Base-by-base conservation (phyloP, 192 early-diverging fungal genomes). In the Gamsiella multidivaricata region DNA sequence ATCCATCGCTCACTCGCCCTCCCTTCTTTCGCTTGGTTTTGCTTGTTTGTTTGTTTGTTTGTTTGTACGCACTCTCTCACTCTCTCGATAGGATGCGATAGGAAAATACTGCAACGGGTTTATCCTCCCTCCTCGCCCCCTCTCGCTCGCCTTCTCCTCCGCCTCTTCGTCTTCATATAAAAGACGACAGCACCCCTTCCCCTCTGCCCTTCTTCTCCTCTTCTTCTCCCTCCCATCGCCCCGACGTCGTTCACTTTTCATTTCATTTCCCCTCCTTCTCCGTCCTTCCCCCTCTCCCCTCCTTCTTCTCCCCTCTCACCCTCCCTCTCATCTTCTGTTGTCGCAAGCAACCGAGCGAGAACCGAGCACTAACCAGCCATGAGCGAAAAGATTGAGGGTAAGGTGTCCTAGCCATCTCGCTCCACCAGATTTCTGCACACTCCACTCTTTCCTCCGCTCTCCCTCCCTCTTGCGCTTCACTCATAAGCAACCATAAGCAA, bases 341-440 rank as follows among this genome's bases (percentile, higher is more conserved):
- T 20, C n/a, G 52, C 39, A 69, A 59, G 57, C 55, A 42, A 53
- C 33, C 15, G 39, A 29, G 58, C 33, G 45, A 51, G 31, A 36
- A 36, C 3, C 31, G 14, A 11, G 5, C 14, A 28, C 56, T 3
- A 49, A 22, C 25, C 43, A 51, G 20, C 31, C 52, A 71, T 71
- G 69, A 54, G 52, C 53, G 69, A 71, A 71, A 71, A 71, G 60
- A 71, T 71, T 49, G 69, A 71, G 61, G 69, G 69, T 71, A 71
- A 29, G 42, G 0, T 25, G 0, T 28, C 28, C 8, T 11, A 12
- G n/a, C n/a, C n/a, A n/a, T n/a, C n/a, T n/a, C n/a, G n/a, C n/a
- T n/a, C n/a, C n/a, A n/a, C n/a, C n/a, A n/a, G n/a, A n/a, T n/a
- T n/a, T n/a, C 14, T 17, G n/a, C 41, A 8, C 2, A 12, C 4